Evolutionary conservation across 2,329 filamentous ascomycete species (phyloP), one percentile per base, ranked within the genome.

Genomic region (Colletotrichum sojae): DNA sequence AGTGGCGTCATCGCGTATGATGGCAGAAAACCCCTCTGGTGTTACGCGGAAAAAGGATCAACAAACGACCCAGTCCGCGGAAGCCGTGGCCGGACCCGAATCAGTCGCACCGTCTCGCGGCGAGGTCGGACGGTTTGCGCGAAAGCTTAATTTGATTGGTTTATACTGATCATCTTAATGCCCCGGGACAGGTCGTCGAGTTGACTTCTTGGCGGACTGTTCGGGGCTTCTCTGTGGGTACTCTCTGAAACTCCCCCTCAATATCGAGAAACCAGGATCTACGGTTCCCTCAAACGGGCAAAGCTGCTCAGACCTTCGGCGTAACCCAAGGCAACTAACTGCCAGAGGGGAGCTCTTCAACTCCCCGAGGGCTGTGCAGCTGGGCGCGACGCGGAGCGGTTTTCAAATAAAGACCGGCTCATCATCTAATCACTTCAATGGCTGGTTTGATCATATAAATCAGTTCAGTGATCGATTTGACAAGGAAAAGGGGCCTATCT

Each of bases 241-340:
- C 27, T 16, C 10, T n/a, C 40, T 65, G 61, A 69, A 65, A 60
- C 55, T 27, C 12, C 54, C 49, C 43, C 61, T 65, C 66, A 65
- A 36, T 51, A 65, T 55, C 36, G 40, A 58, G 12, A 40, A 49
- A 46, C 59, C 39, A 20, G 53, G 60, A 58, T 68, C 48, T 18
- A 46, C 25, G 31, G 15, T 40, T 54, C 36, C 13, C 13, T 43
- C 40, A 43, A 36, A 54, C 27, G 36, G 15, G 6, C 3, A 25
- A 16, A 36, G 48, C 36, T 36, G 49, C 59, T 62, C 48, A 54
- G 51, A 53, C 49, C 48, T 52, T 12, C 22, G 10, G 49, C 6
- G 45, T n/a, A 48, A 18, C 18, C 31, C 27, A 6, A 48, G 10
- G 8, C 45, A n/a, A 18, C 45, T 43, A n/a, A 18, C 45, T 43